A percentile compares a stretch with the other conserved stretches of the same genome.
Evolutionary conservation across 2,329 filamentous ascomycete species (phyloP).

Genomic region (Pseudogymnoascus sp.): DNA sequence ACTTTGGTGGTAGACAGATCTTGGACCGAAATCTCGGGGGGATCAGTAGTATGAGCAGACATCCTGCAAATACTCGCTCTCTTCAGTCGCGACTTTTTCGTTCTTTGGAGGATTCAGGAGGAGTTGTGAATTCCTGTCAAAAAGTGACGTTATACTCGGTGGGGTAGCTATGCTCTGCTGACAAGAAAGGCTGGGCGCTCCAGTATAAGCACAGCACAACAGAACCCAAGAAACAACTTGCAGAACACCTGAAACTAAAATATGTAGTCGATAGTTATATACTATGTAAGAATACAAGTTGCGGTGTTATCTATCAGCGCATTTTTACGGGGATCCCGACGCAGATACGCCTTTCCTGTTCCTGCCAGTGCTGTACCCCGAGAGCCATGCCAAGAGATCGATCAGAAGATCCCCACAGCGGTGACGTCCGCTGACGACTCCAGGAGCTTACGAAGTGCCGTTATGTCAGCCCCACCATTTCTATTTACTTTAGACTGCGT

Average conservation of each 20-base stretch:
- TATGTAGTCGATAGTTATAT: background rate
- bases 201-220: background rate
- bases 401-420: slow-evolving; percentile 7
- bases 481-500: background rate
- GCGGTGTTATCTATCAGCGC: background rate
- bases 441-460: background rate
- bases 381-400: slow-evolving; percentile 1
- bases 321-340: background rate
- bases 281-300: background rate
- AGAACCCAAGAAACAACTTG: background rate
- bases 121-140: background rate
- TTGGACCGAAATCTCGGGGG: background rate
- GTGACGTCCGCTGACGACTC: slow-evolving; percentile 8
- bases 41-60: background rate
- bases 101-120: background rate
- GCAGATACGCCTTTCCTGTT: background rate
- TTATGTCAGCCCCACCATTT: slow-evolving; percentile 1
- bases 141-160: background rate
- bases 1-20: background rate
- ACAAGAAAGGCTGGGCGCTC: background rate
- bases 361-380: background rate
- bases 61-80: background rate
- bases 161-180: slow-evolving; percentile 1
- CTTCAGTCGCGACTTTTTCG: background rate
- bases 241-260: background rate